phyloP scores from a whole-genome alignment of 225 moss, liverwort and hornwort genomes.

The Polytrichum formosum region DNA sequence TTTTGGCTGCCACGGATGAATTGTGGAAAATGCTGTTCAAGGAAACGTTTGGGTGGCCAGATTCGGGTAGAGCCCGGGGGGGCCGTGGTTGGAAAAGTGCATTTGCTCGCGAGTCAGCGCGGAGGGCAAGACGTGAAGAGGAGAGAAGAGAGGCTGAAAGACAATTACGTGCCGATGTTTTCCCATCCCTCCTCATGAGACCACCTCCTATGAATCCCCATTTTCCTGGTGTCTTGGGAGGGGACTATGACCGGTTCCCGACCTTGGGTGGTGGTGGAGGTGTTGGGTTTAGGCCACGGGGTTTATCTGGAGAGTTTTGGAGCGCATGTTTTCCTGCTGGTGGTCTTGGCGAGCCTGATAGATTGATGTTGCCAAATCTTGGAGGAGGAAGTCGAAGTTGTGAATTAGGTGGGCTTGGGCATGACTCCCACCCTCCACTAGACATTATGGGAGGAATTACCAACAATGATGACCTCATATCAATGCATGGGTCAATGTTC shows the following conservation, averaged over 20 bases:
- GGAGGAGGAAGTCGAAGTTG: conserved; percentile 22
- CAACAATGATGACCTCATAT: too few species aligned
- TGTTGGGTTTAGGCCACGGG: conserved; percentile 44
- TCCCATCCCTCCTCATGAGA: conserved; percentile 50
- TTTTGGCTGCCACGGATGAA: conserved; percentile 70
- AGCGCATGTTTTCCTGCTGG: conserved; percentile 15
- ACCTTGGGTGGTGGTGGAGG: conserved; percentile 42
- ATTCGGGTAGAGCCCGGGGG: conserved; percentile 50
- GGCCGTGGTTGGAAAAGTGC: conserved; percentile 81
- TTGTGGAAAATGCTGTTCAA: conserved; percentile 75
- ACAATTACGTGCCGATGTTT: conserved; percentile 48
- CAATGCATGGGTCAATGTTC: too few species aligned
- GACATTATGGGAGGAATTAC: conserved; percentile 17
- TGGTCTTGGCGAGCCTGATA: conserved; percentile 24
- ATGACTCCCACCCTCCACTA: conserved; percentile 20
- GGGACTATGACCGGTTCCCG: conserved; percentile 62
- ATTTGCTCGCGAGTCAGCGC: conserved; percentile 64
- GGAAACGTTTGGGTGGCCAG: conserved; percentile 55
- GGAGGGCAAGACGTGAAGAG: conserved; percentile 70
- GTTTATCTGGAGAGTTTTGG: conserved; percentile 53
- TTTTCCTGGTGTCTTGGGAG: conserved; percentile 53
- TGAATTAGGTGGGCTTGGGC: conserved; percentile 45
- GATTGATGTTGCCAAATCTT: conserved; percentile 10
- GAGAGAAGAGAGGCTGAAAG: conserved; percentile 77
- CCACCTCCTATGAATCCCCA: conserved; percentile 50